Evolutionary conservation across 345 rosid genomes (phyloP).

Genomic region (Populus alba): DNA sequence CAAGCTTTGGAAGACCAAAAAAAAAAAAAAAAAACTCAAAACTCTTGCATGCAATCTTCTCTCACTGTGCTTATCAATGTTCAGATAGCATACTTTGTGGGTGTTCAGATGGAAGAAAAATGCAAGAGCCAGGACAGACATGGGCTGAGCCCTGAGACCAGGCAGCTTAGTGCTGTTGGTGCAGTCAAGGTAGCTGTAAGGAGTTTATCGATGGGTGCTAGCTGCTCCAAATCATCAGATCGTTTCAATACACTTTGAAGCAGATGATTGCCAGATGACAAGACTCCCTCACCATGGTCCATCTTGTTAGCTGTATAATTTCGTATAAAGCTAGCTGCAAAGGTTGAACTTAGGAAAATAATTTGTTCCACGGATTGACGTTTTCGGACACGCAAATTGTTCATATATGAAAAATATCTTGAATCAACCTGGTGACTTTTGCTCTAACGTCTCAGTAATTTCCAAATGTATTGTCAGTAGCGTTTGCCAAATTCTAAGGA

Average conservation of each 20-base stretch:
- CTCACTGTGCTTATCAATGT: conserved; percentile 7
- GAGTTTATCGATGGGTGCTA: conserved; percentile 51
- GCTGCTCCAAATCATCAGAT: conserved; percentile 39
- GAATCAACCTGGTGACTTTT: background rate
- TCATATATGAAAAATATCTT: background rate
- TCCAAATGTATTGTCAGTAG: no score
- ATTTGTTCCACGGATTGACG: background rate
- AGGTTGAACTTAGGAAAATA: background rate
- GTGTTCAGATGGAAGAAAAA: conserved; percentile 69
- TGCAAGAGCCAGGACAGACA: conserved; percentile 34
- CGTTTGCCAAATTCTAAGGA: no score
- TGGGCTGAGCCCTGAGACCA: conserved; percentile 63
- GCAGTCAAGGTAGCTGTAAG: conserved; percentile 86
- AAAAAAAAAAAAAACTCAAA: background rate
- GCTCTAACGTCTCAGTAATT: no score
- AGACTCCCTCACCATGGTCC: background rate
- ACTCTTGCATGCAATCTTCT: background rate
- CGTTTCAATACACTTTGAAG: conserved; percentile 16
- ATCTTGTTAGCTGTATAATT: background rate
- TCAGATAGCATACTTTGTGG: conserved; percentile 81
- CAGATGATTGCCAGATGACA: background rate
- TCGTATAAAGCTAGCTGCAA: background rate
- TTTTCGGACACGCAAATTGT: background rate
- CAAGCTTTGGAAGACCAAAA: background rate
- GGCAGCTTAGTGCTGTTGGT: conserved; percentile 76